A percentile compares a stretch with the other conserved stretches of the same genome.
Conservation (phyloP, 2,329 filamentous ascomycete genomes). For the Hypomyces perniciosus region DNA sequence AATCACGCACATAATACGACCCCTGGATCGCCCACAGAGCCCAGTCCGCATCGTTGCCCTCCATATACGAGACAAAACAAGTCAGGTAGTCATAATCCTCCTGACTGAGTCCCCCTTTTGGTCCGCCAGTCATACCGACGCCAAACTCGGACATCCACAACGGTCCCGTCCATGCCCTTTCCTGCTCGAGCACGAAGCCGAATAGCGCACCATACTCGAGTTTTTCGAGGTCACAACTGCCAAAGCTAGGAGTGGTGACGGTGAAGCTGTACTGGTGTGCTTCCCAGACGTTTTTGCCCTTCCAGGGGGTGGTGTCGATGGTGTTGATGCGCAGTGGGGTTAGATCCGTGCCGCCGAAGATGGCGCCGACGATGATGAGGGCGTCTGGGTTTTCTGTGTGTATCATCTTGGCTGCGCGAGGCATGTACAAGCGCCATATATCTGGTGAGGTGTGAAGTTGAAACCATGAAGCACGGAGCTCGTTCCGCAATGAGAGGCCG, state of each 20-base stretch:
- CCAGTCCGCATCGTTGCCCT: constrained; percentile 54
- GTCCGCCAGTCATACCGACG: constrained; percentile 41
- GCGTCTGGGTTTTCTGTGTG: constrained; percentile 47
- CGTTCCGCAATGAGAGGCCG: constrained; percentile 53
- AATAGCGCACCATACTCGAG: constrained; percentile 40
- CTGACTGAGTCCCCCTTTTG: constrained; percentile 36
- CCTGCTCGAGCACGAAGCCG: constrained; percentile 48
- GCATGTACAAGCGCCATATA: constrained; percentile 47
- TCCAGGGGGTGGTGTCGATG: constrained; percentile 41
- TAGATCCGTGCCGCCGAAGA: constrained; percentile 49
- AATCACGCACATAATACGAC: constrained; percentile 52
- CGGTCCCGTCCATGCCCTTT: constrained; percentile 43
- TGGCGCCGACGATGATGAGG: constrained; percentile 49
- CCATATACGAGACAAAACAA: constrained; percentile 48
- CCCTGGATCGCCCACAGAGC: constrained; percentile 53
- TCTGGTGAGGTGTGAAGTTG: constrained; percentile 38
- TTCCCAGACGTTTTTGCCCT: constrained; percentile 53
- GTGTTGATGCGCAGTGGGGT: constrained; percentile 31
- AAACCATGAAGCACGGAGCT: constrained; percentile 44
- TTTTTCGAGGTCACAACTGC: constrained; percentile 38
- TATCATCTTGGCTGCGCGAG: constrained; percentile 41
- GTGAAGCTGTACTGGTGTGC: constrained; percentile 54
- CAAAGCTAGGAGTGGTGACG: constrained; percentile 38
- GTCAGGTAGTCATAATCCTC: constrained; percentile 43
- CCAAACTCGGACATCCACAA: constrained; percentile 56